These are phyloP conservation scores for Fusarium sterilihyphosum DNA, from an alignment of 2,329 filamentous ascomycete genomes.

Conservation along the genomic window DNA sequence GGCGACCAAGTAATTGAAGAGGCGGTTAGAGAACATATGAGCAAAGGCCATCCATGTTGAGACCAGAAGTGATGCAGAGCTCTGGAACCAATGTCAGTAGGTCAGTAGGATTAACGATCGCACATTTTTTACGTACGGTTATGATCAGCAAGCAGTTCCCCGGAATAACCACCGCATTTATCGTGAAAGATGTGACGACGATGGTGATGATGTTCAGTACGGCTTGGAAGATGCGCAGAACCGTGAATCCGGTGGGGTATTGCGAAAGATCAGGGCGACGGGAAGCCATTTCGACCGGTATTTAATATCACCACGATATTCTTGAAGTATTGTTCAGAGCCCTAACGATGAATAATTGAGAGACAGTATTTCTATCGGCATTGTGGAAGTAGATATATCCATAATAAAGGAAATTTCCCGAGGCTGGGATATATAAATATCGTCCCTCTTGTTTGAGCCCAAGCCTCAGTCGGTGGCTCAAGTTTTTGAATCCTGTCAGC, in stretches of 20 bases:
- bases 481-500: neutral
- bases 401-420: neutral
- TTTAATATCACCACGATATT: rapidly evolving
- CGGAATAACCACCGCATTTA: slow-evolving; percentile 47
- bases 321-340: too few species aligned
- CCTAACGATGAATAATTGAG: too few species aligned
- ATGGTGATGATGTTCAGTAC: slow-evolving; percentile 57
- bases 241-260: slow-evolving; percentile 56
- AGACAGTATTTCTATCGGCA: too few species aligned
- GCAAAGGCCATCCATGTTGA: slow-evolving; percentile 59
- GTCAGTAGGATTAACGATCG: rapidly evolving
- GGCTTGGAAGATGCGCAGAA: slow-evolving; percentile 57
- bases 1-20: slow-evolving; percentile 65
- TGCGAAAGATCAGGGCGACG: slow-evolving; percentile 47
- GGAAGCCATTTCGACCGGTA: neutral
- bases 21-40: slow-evolving; percentile 50
- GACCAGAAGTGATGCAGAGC: slow-evolving; percentile 56
- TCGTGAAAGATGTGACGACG: slow-evolving; percentile 58
- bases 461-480: neutral
- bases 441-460: neutral
- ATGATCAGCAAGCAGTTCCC: slow-evolving; percentile 50
- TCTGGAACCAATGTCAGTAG: slow-evolving; percentile 37
- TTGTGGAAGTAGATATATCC: neutral
- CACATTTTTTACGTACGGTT: slow-evolving; percentile 47
- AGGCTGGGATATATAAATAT: neutral